Base-by-base conservation (phyloP, 345 rosid species). In the Citrus trifoliata region DNA sequence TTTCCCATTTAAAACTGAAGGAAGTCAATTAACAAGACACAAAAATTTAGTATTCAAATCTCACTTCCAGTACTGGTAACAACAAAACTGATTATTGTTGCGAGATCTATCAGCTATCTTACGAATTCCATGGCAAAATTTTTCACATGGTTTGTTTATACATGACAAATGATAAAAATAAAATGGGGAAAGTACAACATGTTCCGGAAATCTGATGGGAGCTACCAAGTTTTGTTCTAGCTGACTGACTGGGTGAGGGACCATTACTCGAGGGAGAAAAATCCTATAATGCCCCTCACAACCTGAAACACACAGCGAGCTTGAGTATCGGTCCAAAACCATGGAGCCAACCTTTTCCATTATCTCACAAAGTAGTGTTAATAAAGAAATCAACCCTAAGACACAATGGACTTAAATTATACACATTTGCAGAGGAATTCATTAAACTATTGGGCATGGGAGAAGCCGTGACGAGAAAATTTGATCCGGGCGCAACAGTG, bases 341-440 rank as follows among this genome's bases (percentile, higher is more conserved):
- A 77, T 18, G 75, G 71, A 73, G 62, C 78, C 80, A 81, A 61
- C 76, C 81, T 72, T 69, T 67, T 80, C 83, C 65, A 70, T 46
- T 22, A 81, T 81, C 83, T 78, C 82, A 83, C 75, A 75, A 56
- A 63, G 73, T 35, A 68, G 58, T 75, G 85, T 27, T 64, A 79
- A 79, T 37, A 37, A 32, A 77, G 75, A 71, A 59, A 79, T 74
- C 79, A 66, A 78, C 46, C 81, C 86, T 83, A 80, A 78, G 77
- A 28, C 80, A 79, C 60, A 61, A 78, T 60, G 33, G 13, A 73
- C 25, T 67, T 53, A 78, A 79, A 78, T 83, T 87, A 88, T 91
- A 86, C 91, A 88, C 93, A 88, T 76, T 89, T 88, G 83, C 81
- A 67, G 82, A 76, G 82, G 80, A 86, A 85, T 73, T 86, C 89